These are phyloP conservation scores for Dimargaris cristalligena DNA, from an alignment of 192 early-diverging fungal genomes.

Conservation along the genomic window DNA sequence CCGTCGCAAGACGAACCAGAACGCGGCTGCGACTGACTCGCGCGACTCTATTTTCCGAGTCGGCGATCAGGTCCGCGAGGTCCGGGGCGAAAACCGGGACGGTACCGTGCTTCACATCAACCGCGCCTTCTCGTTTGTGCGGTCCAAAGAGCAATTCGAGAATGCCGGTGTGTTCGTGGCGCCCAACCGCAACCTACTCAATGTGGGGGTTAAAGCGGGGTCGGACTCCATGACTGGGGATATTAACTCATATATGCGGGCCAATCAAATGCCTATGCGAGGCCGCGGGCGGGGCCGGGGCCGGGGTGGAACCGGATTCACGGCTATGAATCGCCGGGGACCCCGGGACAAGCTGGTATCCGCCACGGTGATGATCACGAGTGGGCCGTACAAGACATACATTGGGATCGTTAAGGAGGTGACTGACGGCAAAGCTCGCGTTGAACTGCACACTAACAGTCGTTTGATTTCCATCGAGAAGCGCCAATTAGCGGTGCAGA, in stretches of 20 bases:
- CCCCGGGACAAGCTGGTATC: slow-evolving; percentile 36
- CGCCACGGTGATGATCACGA: slow-evolving; percentile 66
- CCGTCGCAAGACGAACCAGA: slow-evolving; percentile 30
- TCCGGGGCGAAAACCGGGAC: slow-evolving; percentile 38
- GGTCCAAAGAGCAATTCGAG: slow-evolving; percentile 52
- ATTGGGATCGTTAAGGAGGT: slow-evolving; percentile 89
- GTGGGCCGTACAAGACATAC: slow-evolving; percentile 94
- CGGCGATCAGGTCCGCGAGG: slow-evolving; percentile 63
- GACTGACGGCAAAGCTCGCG: slow-evolving; percentile 46
- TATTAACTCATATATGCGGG: slow-evolving; percentile 17
- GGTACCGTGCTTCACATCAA: slow-evolving; percentile 73
- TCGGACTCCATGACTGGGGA: slow-evolving; percentile 11
- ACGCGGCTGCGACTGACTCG: slow-evolving; percentile 22
- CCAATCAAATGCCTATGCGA: not conserved
- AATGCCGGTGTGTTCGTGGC: slow-evolving; percentile 63
- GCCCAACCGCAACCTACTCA: slow-evolving; percentile 42
- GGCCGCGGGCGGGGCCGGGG: slow-evolving; percentile 21
- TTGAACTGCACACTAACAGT: slow-evolving; percentile 86
- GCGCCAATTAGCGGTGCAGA: slow-evolving; percentile 51
- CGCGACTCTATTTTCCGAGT: slow-evolving; percentile 28
- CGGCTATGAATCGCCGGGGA: slow-evolving; percentile 12
- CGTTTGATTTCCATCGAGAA: slow-evolving; percentile 64
- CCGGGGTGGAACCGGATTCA: slow-evolving; percentile 21
- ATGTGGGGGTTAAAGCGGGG: slow-evolving; percentile 25
- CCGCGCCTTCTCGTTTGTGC: slow-evolving; percentile 63